A percentile compares a stretch with the other conserved stretches of the same genome.
Evolutionary conservation across 805 yeast genomes (phyloP).

Genomic region (Candida anglica): DNA sequence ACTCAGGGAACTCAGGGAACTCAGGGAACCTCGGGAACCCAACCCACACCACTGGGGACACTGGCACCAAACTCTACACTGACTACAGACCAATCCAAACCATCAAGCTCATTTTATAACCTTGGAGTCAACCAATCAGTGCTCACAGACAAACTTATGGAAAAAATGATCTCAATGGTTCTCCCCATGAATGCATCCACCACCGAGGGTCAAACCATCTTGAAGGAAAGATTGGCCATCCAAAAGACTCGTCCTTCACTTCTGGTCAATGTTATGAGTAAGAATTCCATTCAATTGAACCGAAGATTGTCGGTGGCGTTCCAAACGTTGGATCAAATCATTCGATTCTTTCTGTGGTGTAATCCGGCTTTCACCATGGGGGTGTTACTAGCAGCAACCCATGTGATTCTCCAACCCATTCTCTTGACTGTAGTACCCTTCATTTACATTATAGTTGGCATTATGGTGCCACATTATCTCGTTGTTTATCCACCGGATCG

Average conservation of each 20-base stretch:
- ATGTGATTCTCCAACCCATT: conserved; percentile 58
- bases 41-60: too few species aligned
- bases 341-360: conserved; percentile 59
- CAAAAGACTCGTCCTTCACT: conserved; percentile 66
- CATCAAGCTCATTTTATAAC: too few species aligned
- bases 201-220: conserved; percentile 34
- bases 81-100: too few species aligned
- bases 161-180: conserved; percentile 66
- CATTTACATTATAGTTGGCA: conserved; percentile 46
- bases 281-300: conserved; percentile 58
- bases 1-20: too few species aligned
- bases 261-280: conserved; percentile 66
- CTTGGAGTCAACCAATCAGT: too few species aligned
- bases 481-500: conserved; percentile 61
- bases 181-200: conserved; percentile 54
- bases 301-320: conserved; percentile 62
- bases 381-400: conserved; percentile 45
- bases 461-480: conserved; percentile 67
- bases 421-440: conserved; percentile 53
- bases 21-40: too few species aligned
- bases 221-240: conserved; percentile 52
- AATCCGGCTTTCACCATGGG: conserved; percentile 61
- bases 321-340: conserved; percentile 53
- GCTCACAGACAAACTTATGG: conserved; percentile 66
- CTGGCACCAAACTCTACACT: too few species aligned